Conservation (phyloP, 495 filamentous ascomycete species). For the Hypoxylon subgilvum region DNA sequence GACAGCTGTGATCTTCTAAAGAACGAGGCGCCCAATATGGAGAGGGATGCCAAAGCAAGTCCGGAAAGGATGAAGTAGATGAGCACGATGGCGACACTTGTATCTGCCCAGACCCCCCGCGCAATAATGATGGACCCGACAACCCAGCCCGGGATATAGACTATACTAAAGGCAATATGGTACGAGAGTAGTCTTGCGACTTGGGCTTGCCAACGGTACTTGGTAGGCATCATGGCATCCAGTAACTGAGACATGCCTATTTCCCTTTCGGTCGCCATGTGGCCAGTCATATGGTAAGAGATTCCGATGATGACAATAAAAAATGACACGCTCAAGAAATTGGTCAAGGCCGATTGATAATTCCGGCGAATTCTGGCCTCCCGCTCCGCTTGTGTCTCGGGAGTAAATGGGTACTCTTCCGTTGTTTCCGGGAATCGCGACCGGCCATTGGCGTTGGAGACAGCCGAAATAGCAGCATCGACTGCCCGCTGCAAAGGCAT, state of each 20-base stretch:
- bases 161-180: slow-evolving; percentile 68
- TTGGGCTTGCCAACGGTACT: slow-evolving; percentile 69
- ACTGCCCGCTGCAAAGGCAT: slow-evolving; percentile 80
- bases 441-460: slow-evolving; percentile 51
- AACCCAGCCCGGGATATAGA: slow-evolving; percentile 76
- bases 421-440: slow-evolving; percentile 52
- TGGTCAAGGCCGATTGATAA: slow-evolving; percentile 73
- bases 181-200: slow-evolving; percentile 68
- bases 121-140: slow-evolving; percentile 67
- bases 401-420: slow-evolving; percentile 76
- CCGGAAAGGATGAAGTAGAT: slow-evolving; percentile 69
- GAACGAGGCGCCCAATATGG: slow-evolving; percentile 72
- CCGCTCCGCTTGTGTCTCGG: slow-evolving; percentile 66
- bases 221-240: slow-evolving; percentile 81
- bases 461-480: slow-evolving; percentile 69
- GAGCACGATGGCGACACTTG: slow-evolving; percentile 64
- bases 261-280: slow-evolving; percentile 79
- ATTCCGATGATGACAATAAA: slow-evolving; percentile 72
- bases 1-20: slow-evolving; percentile 80
- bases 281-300: slow-evolving; percentile 76
- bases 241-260: slow-evolving; percentile 78
- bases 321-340: slow-evolving; percentile 71
- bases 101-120: slow-evolving; percentile 66
- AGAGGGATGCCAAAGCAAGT: slow-evolving; percentile 68
- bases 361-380: slow-evolving; percentile 62